Base-by-base conservation (phyloP, 345 rosid genomes). In the Anastatica hierochuntica region DNA sequence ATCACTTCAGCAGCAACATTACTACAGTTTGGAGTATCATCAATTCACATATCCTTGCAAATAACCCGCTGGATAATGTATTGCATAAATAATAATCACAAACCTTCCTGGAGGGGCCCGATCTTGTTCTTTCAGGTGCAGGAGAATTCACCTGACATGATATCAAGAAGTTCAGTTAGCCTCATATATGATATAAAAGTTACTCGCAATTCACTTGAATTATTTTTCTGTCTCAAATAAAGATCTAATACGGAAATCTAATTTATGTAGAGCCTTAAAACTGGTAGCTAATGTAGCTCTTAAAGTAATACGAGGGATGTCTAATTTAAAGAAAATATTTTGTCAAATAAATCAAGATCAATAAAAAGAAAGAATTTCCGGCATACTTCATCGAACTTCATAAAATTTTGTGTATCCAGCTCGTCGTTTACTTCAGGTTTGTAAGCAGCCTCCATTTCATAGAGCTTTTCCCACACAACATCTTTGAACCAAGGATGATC, bases 331-430 rank as follows among this genome's bases (percentile, higher is more conserved):
- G n/a, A n/a, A n/a, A n/a, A n/a, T n/a, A n/a, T 34, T 13, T 46
- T 13, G 13, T 21, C 49, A 24, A 24, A 24, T 24, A n/a, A 24
- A 24, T 24, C 5, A 66, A 19, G 11, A 30, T 6, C 12, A 62
- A 40, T 45, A 41, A 33, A 26, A 60, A 35, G 59, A 64, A 18
- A 29, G n/a, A n/a, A 21, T 39, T 52, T 31, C 53, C 18, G 44
- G 48, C 48, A 59, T 83, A 90, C 97, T 73, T 86, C 97, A 69
- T 90, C 97, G 67, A 85, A 90, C 77, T 90, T 90, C 94, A 90
- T 85, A 58, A 90, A 90, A 67, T 90, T 90, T 66, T 78, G 95
- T 30, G 97, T 89, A 68, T 89, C 97, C 45, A 89, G 81, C 74
- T 89, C 97, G 43, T 82, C 90, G 40, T 77, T 86, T 62, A 90